A percentile compares a stretch with the other conserved stretches of the same genome.
Conservation (phyloP, 305 asterid species). For the Fraxinus floribunda region DNA sequence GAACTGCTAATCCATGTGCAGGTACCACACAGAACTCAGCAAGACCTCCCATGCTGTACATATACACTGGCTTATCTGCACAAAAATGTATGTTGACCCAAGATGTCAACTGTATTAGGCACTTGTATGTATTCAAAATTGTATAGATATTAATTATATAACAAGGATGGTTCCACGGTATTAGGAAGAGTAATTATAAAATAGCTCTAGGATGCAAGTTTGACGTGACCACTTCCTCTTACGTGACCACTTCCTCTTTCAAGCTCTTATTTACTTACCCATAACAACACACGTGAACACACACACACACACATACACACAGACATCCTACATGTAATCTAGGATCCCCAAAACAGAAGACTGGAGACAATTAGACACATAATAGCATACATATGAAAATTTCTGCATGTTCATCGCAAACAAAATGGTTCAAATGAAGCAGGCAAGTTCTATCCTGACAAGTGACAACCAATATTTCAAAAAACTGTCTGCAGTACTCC, state of each 20-base stretch:
- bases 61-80: constrained; percentile 92
- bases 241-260: too few species aligned
- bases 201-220: not conserved
- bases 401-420: not conserved
- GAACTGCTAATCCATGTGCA: constrained; percentile 71
- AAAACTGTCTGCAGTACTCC: not conserved
- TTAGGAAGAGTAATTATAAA: constrained; percentile 12
- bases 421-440: not conserved
- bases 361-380: not conserved
- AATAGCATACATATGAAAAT: constrained; percentile 8
- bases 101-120: constrained; percentile 20
- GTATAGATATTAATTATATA: not conserved
- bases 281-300: not conserved
- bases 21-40: constrained; percentile 97
- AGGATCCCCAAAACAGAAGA: not conserved
- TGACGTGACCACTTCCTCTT: not conserved
- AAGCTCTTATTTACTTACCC: not conserved
- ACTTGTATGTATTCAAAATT: not conserved
- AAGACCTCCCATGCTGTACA: constrained; percentile 99
- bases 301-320: not conserved
- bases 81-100: constrained; percentile 23
- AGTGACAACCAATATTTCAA: not conserved
- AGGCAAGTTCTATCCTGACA: not conserved
- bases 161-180: not conserved
- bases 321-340: not conserved